These are phyloP conservation scores for Micractinium sp. DNA, from an alignment of 139 green algal genomes.

Conservation along the genomic window DNA sequence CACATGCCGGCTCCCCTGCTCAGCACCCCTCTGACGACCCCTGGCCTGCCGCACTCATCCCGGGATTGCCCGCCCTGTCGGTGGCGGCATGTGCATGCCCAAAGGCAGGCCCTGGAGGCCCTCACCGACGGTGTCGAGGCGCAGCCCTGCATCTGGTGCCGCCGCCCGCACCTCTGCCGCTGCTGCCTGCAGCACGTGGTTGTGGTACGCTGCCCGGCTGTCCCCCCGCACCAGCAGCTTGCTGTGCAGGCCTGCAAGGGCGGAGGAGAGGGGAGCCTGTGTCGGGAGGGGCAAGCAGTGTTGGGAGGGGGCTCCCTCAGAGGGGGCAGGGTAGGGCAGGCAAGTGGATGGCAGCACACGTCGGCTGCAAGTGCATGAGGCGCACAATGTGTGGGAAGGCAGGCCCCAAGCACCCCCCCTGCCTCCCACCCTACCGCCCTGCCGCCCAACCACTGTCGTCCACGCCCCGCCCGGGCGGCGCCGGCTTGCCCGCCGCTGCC, in stretches of 20 bases:
- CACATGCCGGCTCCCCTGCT: too few relatives aligned
- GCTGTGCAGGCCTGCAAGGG: slow-evolving; percentile 29
- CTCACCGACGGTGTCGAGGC: slow-evolving; percentile 3
- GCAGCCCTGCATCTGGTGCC: slow-evolving; percentile 14
- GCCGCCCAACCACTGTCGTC: too few relatives aligned
- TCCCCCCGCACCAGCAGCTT: slow-evolving; percentile 83
- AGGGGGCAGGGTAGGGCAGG: background rate
- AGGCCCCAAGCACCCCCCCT: too few relatives aligned
- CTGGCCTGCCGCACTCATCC: too few relatives aligned
- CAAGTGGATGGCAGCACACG: too few relatives aligned
- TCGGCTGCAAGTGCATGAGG: too few relatives aligned
- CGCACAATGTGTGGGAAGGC: background rate
- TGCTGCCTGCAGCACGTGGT: slow-evolving; percentile 60
- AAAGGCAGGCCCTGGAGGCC: background rate
- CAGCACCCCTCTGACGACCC: too few relatives aligned
- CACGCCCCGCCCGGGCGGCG: too few relatives aligned
- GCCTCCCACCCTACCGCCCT: too few relatives aligned
- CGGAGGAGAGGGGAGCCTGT: background rate
- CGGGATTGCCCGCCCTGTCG: too few relatives aligned
- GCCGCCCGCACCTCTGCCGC: slow-evolving; percentile 43
- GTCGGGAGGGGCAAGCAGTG: background rate
- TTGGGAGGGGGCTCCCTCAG: too few relatives aligned
- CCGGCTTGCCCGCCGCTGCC: too few relatives aligned
- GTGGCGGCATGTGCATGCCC: background rate
- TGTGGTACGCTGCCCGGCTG: slow-evolving; percentile 74